Conservation (phyloP, 1,139 yeast species). For the Pichia sp. region DNA sequence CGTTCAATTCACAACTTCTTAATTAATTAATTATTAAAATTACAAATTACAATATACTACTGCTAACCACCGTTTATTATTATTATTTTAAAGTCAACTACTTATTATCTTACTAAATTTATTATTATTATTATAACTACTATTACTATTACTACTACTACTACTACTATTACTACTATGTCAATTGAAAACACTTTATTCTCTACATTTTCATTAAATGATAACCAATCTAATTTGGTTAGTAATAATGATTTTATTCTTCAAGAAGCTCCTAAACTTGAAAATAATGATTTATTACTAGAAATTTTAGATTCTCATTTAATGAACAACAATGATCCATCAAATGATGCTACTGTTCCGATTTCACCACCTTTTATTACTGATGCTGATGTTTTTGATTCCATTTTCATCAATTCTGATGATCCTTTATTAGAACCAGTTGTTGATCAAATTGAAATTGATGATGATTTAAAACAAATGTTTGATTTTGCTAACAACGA, state of each 20-base stretch:
- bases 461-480: constrained; percentile 19
- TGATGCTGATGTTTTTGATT: constrained; percentile 55
- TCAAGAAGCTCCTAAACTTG: constrained; percentile 12
- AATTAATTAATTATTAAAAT: neutral
- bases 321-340: neutral
- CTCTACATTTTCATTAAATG: constrained; percentile 29
- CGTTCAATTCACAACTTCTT: neutral
- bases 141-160: constrained; percentile 12
- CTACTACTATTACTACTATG: constrained; percentile 16
- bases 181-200: constrained; percentile 40
- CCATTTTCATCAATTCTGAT: constrained; percentile 37
- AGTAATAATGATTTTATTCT: constrained; percentile 4
- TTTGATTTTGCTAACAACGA: neutral
- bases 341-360: neutral
- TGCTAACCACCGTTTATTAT: neutral
- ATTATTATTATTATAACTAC: too few species aligned
- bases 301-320: constrained; percentile 10
- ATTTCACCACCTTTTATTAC: constrained; percentile 41
- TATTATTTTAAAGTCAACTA: neutral
- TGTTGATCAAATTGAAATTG: constrained; percentile 43
- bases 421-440: constrained; percentile 37
- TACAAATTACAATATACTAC: neutral
- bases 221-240: neutral
- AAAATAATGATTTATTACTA: constrained; percentile 6
- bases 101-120: constrained; percentile 1